These are phyloP conservation scores for Suillus hirtellus DNA, from an alignment of 768 basidiomycete species.

Conservation along the genomic window DNA sequence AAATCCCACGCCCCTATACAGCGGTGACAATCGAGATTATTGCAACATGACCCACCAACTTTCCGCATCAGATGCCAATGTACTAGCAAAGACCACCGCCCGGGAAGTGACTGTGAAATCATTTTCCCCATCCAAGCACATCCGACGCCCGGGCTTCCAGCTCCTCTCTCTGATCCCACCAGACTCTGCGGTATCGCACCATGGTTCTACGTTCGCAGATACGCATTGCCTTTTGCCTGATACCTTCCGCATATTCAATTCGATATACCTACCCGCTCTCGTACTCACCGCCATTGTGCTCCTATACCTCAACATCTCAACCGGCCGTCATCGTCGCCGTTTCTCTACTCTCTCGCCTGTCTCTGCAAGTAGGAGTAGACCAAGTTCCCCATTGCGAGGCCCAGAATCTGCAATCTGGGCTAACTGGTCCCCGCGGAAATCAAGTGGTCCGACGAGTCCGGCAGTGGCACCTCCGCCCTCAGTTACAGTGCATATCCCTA, in stretches of 20 bases:
- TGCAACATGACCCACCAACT: slow-evolving; percentile 70
- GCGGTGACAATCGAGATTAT: slow-evolving; percentile 91
- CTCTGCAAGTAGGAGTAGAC: slow-evolving; percentile 33
- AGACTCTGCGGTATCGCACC: slow-evolving; percentile 22
- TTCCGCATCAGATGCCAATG: slow-evolving; percentile 23
- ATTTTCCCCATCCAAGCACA: slow-evolving; percentile 74
- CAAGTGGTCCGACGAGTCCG: slow-evolving; percentile 40
- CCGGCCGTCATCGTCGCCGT: slow-evolving; percentile 18
- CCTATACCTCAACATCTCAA: slow-evolving; percentile 43
- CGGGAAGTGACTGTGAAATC: slow-evolving; percentile 89
- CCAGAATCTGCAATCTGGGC: slow-evolving; percentile 40
- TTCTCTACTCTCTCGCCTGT: slow-evolving; percentile 30
- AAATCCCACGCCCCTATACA: slow-evolving; percentile 29
- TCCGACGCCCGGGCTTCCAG: slow-evolving; percentile 80
- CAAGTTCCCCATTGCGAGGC: slow-evolving; percentile 25
- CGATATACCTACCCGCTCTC: slow-evolving; percentile 65
- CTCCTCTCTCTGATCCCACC: slow-evolving; percentile 67
- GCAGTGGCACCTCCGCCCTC: slow-evolving; percentile 37
- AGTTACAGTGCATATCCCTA: slow-evolving; percentile 39
- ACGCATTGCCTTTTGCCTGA: slow-evolving; percentile 80
- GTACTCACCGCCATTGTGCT: slow-evolving; percentile 52
- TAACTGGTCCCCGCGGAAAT: slow-evolving; percentile 45
- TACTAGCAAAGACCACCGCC: slow-evolving; percentile 32
- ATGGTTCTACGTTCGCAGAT: slow-evolving; percentile 54
- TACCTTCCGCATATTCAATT: slow-evolving; percentile 57